Evolutionary conservation across 2,329 filamentous ascomycete species (phyloP), one percentile per base, ranked within the genome.

Genomic region (Fusarium sp.): DNA sequence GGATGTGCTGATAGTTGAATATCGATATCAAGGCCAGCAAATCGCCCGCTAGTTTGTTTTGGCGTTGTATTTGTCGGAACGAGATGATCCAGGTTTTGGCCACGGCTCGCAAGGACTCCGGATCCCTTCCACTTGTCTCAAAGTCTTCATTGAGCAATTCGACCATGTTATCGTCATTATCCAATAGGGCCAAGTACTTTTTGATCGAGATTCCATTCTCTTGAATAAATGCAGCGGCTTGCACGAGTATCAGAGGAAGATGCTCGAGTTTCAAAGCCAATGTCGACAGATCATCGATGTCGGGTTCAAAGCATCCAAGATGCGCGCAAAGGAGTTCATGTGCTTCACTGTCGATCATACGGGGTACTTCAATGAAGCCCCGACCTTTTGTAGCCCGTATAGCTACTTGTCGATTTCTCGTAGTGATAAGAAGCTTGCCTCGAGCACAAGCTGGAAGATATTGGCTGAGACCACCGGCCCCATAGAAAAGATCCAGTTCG

Each of bases 251-350:
- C n/a, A 56, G 7, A 24, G 53, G 38, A 20, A 42, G 26, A 14
- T 33, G 33, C 3, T 56, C 38, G 0, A 56, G 53, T 2, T 22
- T n/a, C 11, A 6, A 42, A 0, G 53, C 53, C 38, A 56, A 30
- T 24, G 16, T 22, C 0, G 18, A 33, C 4, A 33, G 6, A 26
- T n/a, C 39, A 9, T 15, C 4, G n/a, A 16, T 3, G 5, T 22
- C 28, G 13, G 13, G 26, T 1, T 4, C 4, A 13, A 30, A 30
- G 26, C 0, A 28, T 1, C 7, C 13, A 1, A 47, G 26, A 5
- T 47, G 26, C 2, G 0, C 20, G 22, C 20, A 1, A n/a, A 56
- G 38, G 3, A 56, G 38, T 2, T 30, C 22, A 3, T 18, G 15
- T 16, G 53, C 28, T 20, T 56, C 28, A 3, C 14, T 30, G 0